These are phyloP conservation scores for Ustilago sp. DNA, from an alignment of 1,284 basidiomycete species.

Conservation along the genomic window DNA sequence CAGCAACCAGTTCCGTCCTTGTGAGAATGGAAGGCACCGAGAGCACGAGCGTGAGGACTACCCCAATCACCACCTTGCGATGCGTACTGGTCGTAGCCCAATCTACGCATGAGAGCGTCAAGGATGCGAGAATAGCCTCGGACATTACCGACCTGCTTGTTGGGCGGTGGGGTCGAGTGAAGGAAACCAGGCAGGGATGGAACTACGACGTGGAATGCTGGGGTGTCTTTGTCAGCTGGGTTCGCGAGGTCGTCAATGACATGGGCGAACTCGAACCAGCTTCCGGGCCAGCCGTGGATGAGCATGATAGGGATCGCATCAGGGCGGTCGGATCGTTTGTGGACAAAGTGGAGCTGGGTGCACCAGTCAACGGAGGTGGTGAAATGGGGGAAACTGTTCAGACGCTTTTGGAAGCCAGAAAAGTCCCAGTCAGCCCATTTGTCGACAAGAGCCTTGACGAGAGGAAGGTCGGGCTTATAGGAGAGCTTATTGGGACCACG, in stretches of 20 bases:
- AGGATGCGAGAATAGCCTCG: constrained; percentile 54
- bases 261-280: constrained; percentile 53
- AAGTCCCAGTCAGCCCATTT: constrained; percentile 46
- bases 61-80: constrained; percentile 65
- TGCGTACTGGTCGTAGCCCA: constrained; percentile 55
- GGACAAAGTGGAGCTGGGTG: constrained; percentile 56
- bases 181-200: constrained; percentile 62
- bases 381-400: constrained; percentile 54
- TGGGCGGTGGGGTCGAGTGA: constrained; percentile 54
- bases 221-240: constrained; percentile 32
- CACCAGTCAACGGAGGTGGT: constrained; percentile 61
- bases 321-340: constrained; percentile 37
- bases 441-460: constrained; percentile 31
- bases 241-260: constrained; percentile 49
- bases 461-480: constrained; percentile 41
- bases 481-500: constrained; percentile 21
- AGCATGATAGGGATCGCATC: constrained; percentile 64
- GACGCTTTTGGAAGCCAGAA: constrained; percentile 23
- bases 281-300: constrained; percentile 64
- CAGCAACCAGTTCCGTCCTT: constrained; percentile 53
- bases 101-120: constrained; percentile 58
- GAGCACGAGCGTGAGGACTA: constrained; percentile 48
- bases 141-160: constrained; percentile 43
- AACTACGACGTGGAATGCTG: constrained; percentile 64
- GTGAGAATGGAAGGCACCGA: constrained; percentile 45